phyloP scores from a whole-genome alignment of 129 eudicot genomes.

The Gnaphalium uliginosum region DNA sequence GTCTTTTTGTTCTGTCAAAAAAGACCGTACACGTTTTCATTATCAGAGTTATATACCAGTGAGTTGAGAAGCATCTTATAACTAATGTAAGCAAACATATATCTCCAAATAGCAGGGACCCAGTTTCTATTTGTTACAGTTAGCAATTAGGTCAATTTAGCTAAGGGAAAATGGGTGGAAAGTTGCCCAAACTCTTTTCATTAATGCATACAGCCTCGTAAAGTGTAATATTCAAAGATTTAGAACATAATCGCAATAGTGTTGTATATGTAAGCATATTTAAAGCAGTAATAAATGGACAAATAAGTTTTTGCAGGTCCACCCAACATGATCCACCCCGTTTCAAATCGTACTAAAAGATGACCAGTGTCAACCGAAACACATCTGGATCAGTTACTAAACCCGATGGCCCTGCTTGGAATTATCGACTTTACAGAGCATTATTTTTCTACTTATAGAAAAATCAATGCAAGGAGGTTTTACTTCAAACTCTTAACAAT shows the following conservation, averaged over 20 bases:
- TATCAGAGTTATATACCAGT: neutral
- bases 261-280: neutral
- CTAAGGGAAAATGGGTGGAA: neutral
- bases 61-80: neutral
- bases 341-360: neutral
- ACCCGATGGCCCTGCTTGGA: neutral
- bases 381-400: neutral
- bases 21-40: constrained; percentile 2
- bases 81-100: neutral
- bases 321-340: neutral
- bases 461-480: neutral
- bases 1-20: constrained; percentile 78
- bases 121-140: neutral
- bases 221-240: neutral
- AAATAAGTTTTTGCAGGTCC: neutral
- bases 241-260: neutral
- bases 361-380: neutral
- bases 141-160: neutral
- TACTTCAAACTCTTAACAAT: neutral
- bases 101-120: neutral
- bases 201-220: neutral
- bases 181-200: neutral
- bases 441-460: neutral
- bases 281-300: neutral
- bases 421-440: neutral